A percentile compares a stretch with the other conserved stretches of the same genome.
Evolutionary conservation across 768 basidiomycete genomes (phyloP).

Genomic region (Tulasnella sp.): DNA sequence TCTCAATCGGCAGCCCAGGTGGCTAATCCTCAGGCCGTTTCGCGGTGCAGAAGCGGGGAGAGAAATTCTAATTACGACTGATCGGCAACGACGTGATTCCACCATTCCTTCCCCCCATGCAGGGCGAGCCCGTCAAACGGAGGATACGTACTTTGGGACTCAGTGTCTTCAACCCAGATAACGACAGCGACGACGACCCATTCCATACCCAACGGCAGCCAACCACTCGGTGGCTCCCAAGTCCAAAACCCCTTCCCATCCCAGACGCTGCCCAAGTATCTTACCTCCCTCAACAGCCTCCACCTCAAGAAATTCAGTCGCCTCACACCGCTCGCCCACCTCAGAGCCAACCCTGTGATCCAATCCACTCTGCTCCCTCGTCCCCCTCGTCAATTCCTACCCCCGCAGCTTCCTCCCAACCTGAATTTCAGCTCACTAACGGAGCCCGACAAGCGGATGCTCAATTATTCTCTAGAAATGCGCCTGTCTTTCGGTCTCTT

Average conservation of each 20-base stretch:
- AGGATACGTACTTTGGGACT: conserved; percentile 8
- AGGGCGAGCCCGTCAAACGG: conserved; percentile 16
- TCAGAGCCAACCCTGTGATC: conserved; percentile 21
- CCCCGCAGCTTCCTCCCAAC: conserved; percentile 21
- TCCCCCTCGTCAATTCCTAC: conserved; percentile 29
- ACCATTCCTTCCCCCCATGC: conserved; percentile 19
- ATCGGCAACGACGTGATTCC: not conserved
- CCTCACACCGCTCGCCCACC: not conserved
- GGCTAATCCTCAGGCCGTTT: not conserved
- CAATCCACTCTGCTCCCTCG: conserved; percentile 30
- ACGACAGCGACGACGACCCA: conserved; percentile 30
- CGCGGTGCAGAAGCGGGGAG: not conserved
- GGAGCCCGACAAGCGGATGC: not conserved
- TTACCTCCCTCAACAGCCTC: conserved; percentile 13
- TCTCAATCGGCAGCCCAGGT: not conserved
- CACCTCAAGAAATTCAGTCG: conserved; percentile 1
- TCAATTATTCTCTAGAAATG: conserved; percentile 22
- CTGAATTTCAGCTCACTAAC: conserved; percentile 1
- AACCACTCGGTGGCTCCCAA: not conserved
- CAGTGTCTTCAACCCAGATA: conserved; percentile 29
- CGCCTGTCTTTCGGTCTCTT: not conserved
- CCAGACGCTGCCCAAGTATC: conserved; percentile 9
- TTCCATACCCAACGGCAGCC: not conserved
- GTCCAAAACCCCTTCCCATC: conserved; percentile 9
- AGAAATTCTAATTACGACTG: conserved; percentile 9